A percentile compares a stretch with the other conserved stretches of the same genome.
Evolutionary conservation across 805 yeast species (phyloP).

Genomic region (Zygosaccharomyces lentus): DNA sequence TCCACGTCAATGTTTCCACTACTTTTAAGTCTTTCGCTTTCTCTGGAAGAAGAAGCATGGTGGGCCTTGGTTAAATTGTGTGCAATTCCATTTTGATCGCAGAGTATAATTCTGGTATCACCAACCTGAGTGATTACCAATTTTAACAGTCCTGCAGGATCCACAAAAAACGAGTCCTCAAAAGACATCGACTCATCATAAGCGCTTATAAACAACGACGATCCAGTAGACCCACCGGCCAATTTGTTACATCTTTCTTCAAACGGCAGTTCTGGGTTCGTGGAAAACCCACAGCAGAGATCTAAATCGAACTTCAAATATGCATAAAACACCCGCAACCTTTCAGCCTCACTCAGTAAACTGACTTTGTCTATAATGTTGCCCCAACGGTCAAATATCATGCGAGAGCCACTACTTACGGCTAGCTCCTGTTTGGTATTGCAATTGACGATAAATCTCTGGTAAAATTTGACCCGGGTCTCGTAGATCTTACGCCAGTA

Average conservation of each 20-base stretch:
- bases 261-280: constrained; percentile 15
- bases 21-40: constrained; percentile 63
- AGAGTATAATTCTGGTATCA: constrained; percentile 82
- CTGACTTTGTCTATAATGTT: constrained; percentile 35
- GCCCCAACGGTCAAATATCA: constrained; percentile 37
- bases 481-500: constrained; percentile 81
- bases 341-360: constrained; percentile 31
- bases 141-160: constrained; percentile 59
- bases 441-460: constrained; percentile 33
- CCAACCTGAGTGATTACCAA: constrained; percentile 86
- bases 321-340: constrained; percentile 29
- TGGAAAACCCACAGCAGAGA: constrained; percentile 26
- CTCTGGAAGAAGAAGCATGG: constrained; percentile 81
- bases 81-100: constrained; percentile 76
- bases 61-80: constrained; percentile 75
- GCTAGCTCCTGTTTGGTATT: constrained; percentile 35
- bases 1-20: constrained; percentile 68
- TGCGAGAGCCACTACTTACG: constrained; percentile 30
- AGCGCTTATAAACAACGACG: constrained; percentile 50
- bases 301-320: constrained; percentile 32
- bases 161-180: constrained; percentile 40
- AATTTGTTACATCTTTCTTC: constrained; percentile 28
- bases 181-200: constrained; percentile 21
- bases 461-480: constrained; percentile 38
- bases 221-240: constrained; percentile 67